Evolutionary conservation across 441 rosid species (phyloP).

Genomic region (Adansonia madagascariensis): DNA sequence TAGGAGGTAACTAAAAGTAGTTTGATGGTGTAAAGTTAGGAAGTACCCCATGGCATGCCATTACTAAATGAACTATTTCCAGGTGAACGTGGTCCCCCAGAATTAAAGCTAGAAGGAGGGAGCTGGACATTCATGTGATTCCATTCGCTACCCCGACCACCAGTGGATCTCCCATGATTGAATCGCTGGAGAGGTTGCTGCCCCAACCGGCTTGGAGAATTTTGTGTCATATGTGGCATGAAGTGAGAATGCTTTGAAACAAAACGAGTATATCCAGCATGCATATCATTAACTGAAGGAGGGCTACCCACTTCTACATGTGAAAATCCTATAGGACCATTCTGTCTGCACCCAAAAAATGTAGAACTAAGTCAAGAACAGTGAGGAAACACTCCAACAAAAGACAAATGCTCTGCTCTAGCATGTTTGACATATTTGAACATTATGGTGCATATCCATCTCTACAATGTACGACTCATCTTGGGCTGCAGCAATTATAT

Average conservation of each 20-base stretch:
- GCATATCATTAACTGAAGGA: slow-evolving; percentile 67
- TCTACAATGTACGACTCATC: slow-evolving; percentile 11
- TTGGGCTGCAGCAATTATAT: slow-evolving; percentile 16
- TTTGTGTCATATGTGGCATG: slow-evolving; percentile 63
- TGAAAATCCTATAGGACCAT: slow-evolving; percentile 58
- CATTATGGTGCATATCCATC: slow-evolving; percentile 9
- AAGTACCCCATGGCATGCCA: slow-evolving; percentile 87
- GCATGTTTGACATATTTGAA: slow-evolving; percentile 13
- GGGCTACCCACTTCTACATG: slow-evolving; percentile 76
- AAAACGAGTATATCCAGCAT: slow-evolving; percentile 65
- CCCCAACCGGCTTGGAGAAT: slow-evolving; percentile 91
- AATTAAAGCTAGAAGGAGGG: slow-evolving; percentile 61
- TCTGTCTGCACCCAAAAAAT: slow-evolving; percentile 57
- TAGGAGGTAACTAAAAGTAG: neutral
- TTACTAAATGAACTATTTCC: slow-evolving; percentile 72
- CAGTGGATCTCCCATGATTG: slow-evolving; percentile 61
- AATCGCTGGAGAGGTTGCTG: slow-evolving; percentile 69
- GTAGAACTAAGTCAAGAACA: slow-evolving; percentile 17
- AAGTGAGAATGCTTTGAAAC: slow-evolving; percentile 65
- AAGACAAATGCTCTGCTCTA: neutral
- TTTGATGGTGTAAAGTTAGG: slow-evolving; percentile 31
- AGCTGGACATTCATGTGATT: slow-evolving; percentile 70
- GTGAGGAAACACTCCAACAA: slow-evolving; percentile 10
- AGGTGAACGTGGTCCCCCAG: slow-evolving; percentile 80
- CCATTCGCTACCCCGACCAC: slow-evolving; percentile 68